phyloP scores from a whole-genome alignment of 2,329 filamentous ascomycete genomes.

The Verticillium tricorpus region DNA sequence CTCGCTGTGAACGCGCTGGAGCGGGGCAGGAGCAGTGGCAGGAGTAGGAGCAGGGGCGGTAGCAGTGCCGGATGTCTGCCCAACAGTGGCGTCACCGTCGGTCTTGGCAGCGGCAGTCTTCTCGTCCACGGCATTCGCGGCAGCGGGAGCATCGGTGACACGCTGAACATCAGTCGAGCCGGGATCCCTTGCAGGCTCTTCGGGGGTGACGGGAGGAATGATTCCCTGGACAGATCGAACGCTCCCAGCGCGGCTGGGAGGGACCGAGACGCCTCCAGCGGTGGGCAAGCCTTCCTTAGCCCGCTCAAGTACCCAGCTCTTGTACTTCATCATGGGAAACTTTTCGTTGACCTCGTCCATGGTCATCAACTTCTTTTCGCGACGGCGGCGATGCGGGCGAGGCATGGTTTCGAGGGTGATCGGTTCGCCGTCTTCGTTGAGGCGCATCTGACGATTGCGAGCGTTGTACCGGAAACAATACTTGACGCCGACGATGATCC shows the following conservation, averaged over 20 bases:
- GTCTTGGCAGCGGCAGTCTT: conserved; percentile 10
- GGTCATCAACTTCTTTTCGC: conserved; percentile 98
- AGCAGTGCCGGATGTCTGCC: conserved; percentile 1
- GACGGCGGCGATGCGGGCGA: conserved; percentile 74
- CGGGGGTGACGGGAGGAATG: conserved; percentile 34
- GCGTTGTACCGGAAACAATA: conserved; percentile 99
- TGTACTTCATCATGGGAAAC: conserved; percentile 95
- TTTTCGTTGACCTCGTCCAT: conserved; percentile 99
- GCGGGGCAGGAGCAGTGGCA: conserved; percentile 10
- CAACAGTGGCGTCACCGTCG: conserved; percentile 15
- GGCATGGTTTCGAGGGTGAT: conserved; percentile 86
- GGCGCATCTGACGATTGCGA: conserved; percentile 75
- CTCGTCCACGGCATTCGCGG: neutral
- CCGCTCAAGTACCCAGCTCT: conserved; percentile 82
- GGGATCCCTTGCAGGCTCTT: conserved; percentile 26
- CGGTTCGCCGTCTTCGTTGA: conserved; percentile 76
- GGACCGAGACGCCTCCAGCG: conserved; percentile 74
- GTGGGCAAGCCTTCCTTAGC: conserved; percentile 80
- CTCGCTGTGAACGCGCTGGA: conserved; percentile 40
- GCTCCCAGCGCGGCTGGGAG: conserved; percentile 69
- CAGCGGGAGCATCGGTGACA: conserved; percentile 19
- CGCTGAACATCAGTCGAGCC: conserved; percentile 36
- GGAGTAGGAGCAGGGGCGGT: conserved; percentile 2
- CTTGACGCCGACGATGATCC: conserved; percentile 99
- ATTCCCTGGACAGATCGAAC: conserved; percentile 62